Percentiles rank a stretch among this genome's conserved stretches.
Conservation (phyloP, 2,329 filamentous ascomycete species). For the Beauveria brongniartii region DNA sequence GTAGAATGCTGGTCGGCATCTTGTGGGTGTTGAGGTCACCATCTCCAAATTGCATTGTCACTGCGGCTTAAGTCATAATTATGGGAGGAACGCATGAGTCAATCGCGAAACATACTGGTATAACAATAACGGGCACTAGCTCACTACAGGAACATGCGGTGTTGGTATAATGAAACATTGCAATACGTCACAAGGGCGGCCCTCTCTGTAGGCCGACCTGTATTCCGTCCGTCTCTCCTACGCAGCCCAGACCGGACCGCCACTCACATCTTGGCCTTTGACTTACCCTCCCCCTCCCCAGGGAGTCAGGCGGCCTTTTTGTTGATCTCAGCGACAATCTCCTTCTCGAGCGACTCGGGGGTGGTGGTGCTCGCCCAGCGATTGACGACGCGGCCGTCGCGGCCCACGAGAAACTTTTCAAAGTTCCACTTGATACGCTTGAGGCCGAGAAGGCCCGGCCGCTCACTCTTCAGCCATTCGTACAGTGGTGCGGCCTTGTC, state of each 20-base stretch:
- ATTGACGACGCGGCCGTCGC: constrained; percentile 76
- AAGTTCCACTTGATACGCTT: constrained; percentile 99
- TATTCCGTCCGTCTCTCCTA: neutral
- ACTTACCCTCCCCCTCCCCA: neutral
- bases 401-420: constrained; percentile 90
- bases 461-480: constrained; percentile 64
- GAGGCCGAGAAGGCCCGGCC: constrained; percentile 77
- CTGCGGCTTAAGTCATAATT: no score
- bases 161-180: neutral
- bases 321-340: constrained; percentile 67
- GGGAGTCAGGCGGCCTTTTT: constrained; percentile 28
- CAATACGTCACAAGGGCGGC: neutral
- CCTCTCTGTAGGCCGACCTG: neutral
- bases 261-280: neutral
- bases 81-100: no score
- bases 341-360: constrained; percentile 69
- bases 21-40: no score
- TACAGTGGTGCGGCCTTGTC: constrained; percentile 70
- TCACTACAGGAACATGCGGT: neutral
- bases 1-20: no score
- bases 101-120: neutral
- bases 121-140: neutral
- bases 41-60: no score
- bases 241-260: neutral
- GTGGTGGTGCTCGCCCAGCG: constrained; percentile 85